Evolutionary conservation across 768 basidiomycete genomes (phyloP).

Genomic region (Cubamyces lactineus): DNA sequence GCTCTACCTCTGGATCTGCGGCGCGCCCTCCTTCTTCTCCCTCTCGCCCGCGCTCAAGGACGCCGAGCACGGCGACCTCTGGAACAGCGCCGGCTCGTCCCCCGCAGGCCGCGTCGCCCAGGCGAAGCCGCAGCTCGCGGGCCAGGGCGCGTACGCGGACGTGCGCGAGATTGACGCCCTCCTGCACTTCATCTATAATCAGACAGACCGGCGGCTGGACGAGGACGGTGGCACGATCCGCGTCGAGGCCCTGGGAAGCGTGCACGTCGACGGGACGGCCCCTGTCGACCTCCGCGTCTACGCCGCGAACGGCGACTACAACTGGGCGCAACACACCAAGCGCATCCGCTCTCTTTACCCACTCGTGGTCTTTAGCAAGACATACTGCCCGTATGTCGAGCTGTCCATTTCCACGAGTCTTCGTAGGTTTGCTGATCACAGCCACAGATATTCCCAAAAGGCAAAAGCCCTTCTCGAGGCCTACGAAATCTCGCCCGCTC

Average conservation of each 20-base stretch:
- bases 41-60: conserved; percentile 36
- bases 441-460: conserved; percentile 56
- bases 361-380: conserved; percentile 82
- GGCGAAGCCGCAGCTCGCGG: conserved; percentile 31
- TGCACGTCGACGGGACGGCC: conserved; percentile 48
- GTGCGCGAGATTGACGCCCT: conserved; percentile 71
- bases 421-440: neutral
- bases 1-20: conserved; percentile 47
- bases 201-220: conserved; percentile 44
- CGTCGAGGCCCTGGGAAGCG: conserved; percentile 33
- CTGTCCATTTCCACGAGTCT: neutral
- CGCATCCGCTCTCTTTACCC: conserved; percentile 56
- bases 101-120: conserved; percentile 36
- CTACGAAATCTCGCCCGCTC: conserved; percentile 64
- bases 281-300: conserved; percentile 59
- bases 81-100: conserved; percentile 42
- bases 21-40: conserved; percentile 43
- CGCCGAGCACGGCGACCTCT: conserved; percentile 25
- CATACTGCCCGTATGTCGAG: conserved; percentile 71
- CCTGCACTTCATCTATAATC: conserved; percentile 63
- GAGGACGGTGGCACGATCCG: conserved; percentile 28
- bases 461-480: conserved; percentile 65
- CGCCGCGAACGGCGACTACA: conserved; percentile 47
- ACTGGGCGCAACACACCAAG: conserved; percentile 49
- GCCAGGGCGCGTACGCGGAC: conserved; percentile 12